phyloP scores from a whole-genome alignment of 345 rosid species.

The Jatropha curcas region DNA sequence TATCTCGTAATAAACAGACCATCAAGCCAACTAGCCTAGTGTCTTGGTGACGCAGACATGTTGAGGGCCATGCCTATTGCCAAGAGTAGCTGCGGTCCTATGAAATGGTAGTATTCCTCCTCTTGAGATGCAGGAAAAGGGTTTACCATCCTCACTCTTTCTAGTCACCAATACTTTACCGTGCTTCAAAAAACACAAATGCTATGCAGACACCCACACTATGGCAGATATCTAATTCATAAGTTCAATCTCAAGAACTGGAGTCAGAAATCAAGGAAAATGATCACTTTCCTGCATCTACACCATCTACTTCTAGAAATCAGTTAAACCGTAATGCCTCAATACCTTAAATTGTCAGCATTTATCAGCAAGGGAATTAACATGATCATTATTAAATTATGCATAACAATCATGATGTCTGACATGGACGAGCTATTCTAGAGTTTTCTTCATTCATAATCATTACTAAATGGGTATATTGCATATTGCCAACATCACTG shows the following conservation, averaged over 20 bases:
- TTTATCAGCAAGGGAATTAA: neutral
- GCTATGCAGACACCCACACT: neutral
- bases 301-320: neutral
- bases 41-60: neutral
- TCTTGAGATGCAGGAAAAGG: neutral
- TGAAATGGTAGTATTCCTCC: neutral
- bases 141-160: neutral
- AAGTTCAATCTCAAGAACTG: too few relatives aligned
- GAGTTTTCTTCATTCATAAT: too few relatives aligned
- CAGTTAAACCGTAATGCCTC: neutral
- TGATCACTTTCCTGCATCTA: neutral
- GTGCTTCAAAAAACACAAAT: neutral
- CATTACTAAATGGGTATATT: neutral
- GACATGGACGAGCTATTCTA: neutral
- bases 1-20: neutral
- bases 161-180: neutral
- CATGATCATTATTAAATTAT: neutral
- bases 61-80: neutral
- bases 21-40: neutral
- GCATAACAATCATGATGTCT: neutral
- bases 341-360: neutral
- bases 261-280: neutral
- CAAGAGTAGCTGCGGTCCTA: neutral
- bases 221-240: neutral
- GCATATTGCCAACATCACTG: neutral